phyloP scores from a whole-genome alignment of 441 rosid genomes.

The Gossypium schwendimanii region DNA sequence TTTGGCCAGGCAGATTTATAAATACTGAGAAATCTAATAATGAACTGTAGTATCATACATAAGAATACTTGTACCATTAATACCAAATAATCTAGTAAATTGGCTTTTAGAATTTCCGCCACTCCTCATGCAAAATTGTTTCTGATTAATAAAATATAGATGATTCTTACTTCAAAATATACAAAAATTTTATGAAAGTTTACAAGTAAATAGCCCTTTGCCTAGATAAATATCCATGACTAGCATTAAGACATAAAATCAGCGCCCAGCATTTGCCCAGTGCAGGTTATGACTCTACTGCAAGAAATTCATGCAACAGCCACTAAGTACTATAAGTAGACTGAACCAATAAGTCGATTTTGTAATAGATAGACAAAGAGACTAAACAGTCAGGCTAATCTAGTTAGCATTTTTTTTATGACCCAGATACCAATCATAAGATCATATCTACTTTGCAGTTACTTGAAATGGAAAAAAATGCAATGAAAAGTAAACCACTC shows the following conservation, averaged over 20 bases:
- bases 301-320: conserved; percentile 1
- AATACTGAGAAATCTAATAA: neutral
- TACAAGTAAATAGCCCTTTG: neutral
- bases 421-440: neutral
- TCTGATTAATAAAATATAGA: conserved; percentile 1
- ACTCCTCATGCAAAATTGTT: neutral
- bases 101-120: neutral
- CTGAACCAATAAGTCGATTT: neutral
- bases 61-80: neutral
- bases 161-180: neutral
- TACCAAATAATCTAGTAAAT: neutral
- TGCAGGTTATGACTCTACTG: neutral
- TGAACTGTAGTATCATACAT: neutral
- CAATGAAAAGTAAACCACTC: neutral
- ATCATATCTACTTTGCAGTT: neutral
- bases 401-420: neutral
- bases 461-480: neutral
- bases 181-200: neutral
- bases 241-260: neutral
- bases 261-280: conserved; percentile 1
- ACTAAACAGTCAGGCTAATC: neutral
- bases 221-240: neutral
- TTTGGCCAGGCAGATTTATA: neutral
- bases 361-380: neutral
- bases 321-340: neutral